Base-by-base conservation (phyloP, 176 grass and related monocot species). In the Elaeis guineensis region DNA sequence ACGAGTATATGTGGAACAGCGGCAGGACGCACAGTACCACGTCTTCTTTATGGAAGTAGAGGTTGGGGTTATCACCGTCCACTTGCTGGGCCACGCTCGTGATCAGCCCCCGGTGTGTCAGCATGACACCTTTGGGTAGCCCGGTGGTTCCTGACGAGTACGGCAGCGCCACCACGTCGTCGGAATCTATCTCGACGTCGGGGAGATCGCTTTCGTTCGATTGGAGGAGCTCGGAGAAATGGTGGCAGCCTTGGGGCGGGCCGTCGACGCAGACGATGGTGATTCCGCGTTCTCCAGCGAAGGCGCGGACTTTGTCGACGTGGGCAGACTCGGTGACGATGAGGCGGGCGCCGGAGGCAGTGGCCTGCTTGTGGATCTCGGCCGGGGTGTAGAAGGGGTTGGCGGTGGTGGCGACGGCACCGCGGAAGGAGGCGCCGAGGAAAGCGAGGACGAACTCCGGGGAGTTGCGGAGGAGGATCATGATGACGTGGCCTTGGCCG, bases 131-230 rank as follows among this genome's bases (percentile, higher is more conserved):
- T 74, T 95, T 96, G n/a, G 91, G 91, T 0, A 96, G 64, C 0
- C 91, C 91, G 49, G 91, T 96, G 52, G 91, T 96, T 32, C 91
- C 91, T 6, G 91, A 90, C 57, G 86, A 90, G 80, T 87, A 95
- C 0, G 86, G 91, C 62, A 90, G 69, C 58, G 91, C 91, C 52
- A 90, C 86, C 14, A 82, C 72, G 63, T 96, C 80, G 28, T 90
- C 87, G 1, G 86, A 77, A 5, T 67, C 30, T 24, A 96, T 87
- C 52, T 58, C 4, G 32, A 18, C 55, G 35, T 44, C 9, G 2
- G 35, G 35, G 35, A 44, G 35, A 44, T 44, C 21, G 28, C 0
- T 14, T 11, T 4, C 30, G 50, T 0, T 50, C 30, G 5, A 6
- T 9, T 24, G 2, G 17, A 6, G 0, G 5, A 71, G 55, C 5